These are phyloP conservation scores for Diaporthe caulivora DNA, from an alignment of 2,329 filamentous ascomycete genomes.

Conservation along the genomic window DNA sequence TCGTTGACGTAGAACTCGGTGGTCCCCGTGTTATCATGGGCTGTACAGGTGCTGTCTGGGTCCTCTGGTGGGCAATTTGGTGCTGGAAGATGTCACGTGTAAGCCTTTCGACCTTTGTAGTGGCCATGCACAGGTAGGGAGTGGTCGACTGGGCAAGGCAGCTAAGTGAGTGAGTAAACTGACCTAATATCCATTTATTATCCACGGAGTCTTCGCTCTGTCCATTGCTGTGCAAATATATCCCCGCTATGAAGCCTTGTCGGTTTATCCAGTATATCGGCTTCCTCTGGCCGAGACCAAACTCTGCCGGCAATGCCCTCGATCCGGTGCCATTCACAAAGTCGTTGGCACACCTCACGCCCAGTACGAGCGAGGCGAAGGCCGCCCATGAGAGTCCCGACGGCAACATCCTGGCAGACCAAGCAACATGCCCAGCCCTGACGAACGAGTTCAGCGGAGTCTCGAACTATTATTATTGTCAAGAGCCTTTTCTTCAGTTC, in stretches of 20 bases:
- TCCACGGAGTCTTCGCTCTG: background rate
- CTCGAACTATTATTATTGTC: conserved; percentile 1
- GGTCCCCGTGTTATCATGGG: conserved; percentile 10
- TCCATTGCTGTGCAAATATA: conserved; percentile 1
- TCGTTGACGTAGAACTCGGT: conserved; percentile 21
- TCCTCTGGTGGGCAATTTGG: conserved; percentile 17
- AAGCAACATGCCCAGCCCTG: conserved; percentile 11
- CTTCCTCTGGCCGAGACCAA: background rate
- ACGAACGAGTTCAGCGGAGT: background rate
- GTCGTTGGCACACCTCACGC: conserved; percentile 23
- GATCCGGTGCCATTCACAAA: background rate
- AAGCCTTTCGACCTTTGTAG: background rate
- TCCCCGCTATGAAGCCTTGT: conserved; percentile 24
- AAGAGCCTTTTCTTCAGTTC: background rate
- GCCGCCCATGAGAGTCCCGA: conserved; percentile 15
- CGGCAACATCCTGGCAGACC: conserved; percentile 11
- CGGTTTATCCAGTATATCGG: conserved; percentile 17
- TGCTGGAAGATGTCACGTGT: background rate
- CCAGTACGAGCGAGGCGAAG: conserved; percentile 5
- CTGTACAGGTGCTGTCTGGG: conserved; percentile 9
- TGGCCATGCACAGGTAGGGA: background rate
- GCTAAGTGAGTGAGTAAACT: background rate
- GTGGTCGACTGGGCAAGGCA: background rate
- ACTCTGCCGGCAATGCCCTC: conserved; percentile 11
- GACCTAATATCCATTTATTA: conserved; percentile 14